These are phyloP conservation scores for Coemansia sp. DNA, from an alignment of 192 early-diverging fungal genomes.

Conservation along the genomic window DNA sequence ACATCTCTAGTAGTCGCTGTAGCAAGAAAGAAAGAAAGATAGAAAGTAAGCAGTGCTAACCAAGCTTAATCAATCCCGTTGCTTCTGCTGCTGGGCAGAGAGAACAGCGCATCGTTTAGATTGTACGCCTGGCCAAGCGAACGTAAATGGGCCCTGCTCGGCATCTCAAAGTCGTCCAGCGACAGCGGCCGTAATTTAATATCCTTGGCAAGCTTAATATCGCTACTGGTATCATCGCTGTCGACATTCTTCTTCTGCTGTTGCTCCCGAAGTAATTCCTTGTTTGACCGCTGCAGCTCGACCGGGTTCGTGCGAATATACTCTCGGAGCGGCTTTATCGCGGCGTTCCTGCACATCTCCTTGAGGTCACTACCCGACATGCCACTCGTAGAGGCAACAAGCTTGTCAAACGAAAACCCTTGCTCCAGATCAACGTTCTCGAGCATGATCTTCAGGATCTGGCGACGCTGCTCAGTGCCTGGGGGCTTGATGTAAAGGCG, in stretches of 20 bases:
- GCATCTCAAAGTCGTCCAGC: constrained; percentile 40
- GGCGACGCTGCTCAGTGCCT: constrained; percentile 74
- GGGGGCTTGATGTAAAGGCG: constrained; percentile 86
- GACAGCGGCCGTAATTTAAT: constrained; percentile 34
- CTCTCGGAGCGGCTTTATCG: constrained; percentile 92
- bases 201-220: background rate
- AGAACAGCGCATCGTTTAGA: constrained; percentile 25
- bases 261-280: constrained; percentile 1
- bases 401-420: constrained; percentile 64
- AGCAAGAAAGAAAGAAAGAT: no score
- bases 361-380: constrained; percentile 95
- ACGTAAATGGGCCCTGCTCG: constrained; percentile 18
- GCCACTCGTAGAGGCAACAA: constrained; percentile 75
- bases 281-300: constrained; percentile 33
- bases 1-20: background rate
- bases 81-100: background rate
- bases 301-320: constrained; percentile 62
- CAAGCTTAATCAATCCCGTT: background rate
- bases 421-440: constrained; percentile 64
- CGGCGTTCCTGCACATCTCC: constrained; percentile 95
- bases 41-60: background rate
- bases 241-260: background rate
- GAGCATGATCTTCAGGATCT: constrained; percentile 83
- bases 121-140: constrained; percentile 45
- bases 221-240: background rate